Evolutionary conservation across 2,329 filamentous ascomycete genomes (phyloP).

Genomic region (Drechmeria coniospora): DNA sequence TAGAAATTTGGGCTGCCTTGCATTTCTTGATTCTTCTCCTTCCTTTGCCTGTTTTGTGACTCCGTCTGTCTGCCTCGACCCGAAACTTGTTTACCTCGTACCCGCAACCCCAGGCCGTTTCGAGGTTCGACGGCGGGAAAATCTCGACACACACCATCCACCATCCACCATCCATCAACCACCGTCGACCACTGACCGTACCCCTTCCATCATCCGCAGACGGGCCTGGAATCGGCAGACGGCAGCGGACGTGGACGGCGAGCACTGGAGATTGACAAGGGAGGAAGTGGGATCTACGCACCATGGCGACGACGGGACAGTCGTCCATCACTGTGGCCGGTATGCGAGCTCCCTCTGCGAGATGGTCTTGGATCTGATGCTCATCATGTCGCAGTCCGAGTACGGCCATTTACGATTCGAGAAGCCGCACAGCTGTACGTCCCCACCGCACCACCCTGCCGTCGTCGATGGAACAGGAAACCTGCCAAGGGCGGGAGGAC

Average conservation of each 20-base stretch:
- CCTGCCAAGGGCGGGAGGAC: no score
- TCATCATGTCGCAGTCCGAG: constrained; percentile 38
- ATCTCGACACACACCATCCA: no score
- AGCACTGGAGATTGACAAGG: background rate
- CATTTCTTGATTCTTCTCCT: background rate
- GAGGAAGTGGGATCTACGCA: constrained; percentile 4
- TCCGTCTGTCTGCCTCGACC: no score
- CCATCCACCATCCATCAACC: no score
- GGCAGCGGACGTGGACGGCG: background rate
- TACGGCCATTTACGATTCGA: constrained; percentile 65
- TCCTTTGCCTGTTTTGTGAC: no score
- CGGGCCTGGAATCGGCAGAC: background rate
- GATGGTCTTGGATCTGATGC: constrained; percentile 3
- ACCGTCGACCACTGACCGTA: no score
- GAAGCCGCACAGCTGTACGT: constrained; percentile 80
- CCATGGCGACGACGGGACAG: constrained; percentile 15
- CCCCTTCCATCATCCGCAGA: background rate
- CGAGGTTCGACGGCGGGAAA: no score
- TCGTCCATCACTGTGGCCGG: constrained; percentile 46
- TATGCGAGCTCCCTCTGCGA: constrained; percentile 12
- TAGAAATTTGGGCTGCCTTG: constrained; percentile 2
- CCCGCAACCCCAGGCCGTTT: no score
- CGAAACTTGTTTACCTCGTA: no score
- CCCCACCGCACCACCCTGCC: background rate
- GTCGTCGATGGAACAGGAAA: background rate